Evolutionary conservation across 345 rosid species (phyloP).

Genomic region (Firmiana major): DNA sequence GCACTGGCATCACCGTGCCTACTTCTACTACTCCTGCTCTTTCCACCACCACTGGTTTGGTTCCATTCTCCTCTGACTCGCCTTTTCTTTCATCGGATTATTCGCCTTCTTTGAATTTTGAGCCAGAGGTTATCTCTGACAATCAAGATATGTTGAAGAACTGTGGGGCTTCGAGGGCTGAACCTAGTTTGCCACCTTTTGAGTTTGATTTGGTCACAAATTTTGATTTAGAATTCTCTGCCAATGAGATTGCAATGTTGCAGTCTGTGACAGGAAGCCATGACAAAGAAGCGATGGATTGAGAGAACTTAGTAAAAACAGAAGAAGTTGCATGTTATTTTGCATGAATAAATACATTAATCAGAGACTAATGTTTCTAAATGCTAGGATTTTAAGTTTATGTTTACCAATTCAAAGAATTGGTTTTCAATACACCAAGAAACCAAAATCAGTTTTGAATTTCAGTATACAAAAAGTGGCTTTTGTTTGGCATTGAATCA

Average conservation of each 20-base stretch:
- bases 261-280: neutral
- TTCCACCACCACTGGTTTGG: constrained; percentile 20
- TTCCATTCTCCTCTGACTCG: neutral
- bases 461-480: neutral
- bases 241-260: constrained; percentile 10
- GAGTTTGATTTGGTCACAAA: constrained; percentile 5
- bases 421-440: neutral
- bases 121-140: neutral
- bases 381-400: neutral
- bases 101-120: neutral
- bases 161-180: constrained; percentile 5
- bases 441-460: neutral
- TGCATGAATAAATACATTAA: neutral
- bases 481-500: neutral
- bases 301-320: neutral
- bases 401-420: neutral
- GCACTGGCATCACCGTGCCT: constrained; percentile 77
- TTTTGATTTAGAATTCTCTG: constrained; percentile 17
- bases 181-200: neutral
- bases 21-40: constrained; percentile 57
- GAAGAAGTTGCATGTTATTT: neutral
- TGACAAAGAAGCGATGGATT: neutral
- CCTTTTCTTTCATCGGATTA: neutral
- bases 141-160: neutral
- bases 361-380: neutral